phyloP scores from a whole-genome alignment of 257 asterid genomes.

The Solanum infundibuliforme region DNA sequence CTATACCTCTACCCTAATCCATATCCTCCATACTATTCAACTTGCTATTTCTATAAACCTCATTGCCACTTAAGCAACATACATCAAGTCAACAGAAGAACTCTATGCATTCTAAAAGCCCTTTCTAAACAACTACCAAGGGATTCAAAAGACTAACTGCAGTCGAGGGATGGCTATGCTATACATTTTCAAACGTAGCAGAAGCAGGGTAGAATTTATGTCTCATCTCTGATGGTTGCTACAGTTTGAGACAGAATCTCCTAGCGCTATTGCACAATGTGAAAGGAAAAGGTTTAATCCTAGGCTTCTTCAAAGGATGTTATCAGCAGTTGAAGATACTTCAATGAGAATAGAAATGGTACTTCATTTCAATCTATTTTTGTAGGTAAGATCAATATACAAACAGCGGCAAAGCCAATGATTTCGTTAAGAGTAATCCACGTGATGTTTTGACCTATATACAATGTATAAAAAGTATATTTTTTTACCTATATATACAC shows the following conservation, averaged over 20 bases:
- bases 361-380: too few relatives aligned
- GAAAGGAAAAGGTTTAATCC: not conserved
- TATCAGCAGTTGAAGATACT: too few relatives aligned
- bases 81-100: not conserved
- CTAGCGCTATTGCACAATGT: not conserved
- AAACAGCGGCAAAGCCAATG: not conserved
- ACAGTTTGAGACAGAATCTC: not conserved
- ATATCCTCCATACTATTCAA: too few relatives aligned
- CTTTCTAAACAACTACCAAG: not conserved
- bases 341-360: too few relatives aligned
- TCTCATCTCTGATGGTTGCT: not conserved
- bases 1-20: too few relatives aligned
- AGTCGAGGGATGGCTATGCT: not conserved
- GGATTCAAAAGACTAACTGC: not conserved
- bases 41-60: not conserved
- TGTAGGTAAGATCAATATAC: not conserved
- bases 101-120: not conserved
- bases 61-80: not conserved
- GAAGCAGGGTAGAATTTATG: not conserved
- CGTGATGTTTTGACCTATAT: not conserved
- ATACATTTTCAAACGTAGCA: not conserved
- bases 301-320: too few relatives aligned
- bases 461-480: not conserved
- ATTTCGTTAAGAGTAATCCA: not conserved
- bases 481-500: too few relatives aligned